Evolutionary conservation across 345 rosid species (phyloP), one percentile per base, ranked within the genome.

Genomic region (Eucalyptus erythrocorys): DNA sequence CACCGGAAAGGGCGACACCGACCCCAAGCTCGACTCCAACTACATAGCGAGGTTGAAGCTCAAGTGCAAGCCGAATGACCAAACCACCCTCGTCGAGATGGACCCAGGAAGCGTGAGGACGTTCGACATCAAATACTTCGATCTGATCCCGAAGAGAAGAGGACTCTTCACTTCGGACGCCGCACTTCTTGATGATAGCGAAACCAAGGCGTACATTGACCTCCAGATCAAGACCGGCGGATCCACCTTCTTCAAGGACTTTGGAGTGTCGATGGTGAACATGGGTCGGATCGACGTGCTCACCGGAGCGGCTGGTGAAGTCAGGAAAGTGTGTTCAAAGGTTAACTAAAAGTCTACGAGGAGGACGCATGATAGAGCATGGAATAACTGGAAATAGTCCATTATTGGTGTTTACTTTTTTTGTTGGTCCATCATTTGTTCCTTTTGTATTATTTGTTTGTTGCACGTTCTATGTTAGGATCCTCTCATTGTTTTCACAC

Each of bases 91-190:
- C 5, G 93, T 89, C 1, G 96, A 95, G 87, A 95, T 96, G 97
- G 96, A 95, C 87, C 98, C 97, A 0, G 96, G 96, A 42, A 94
- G 97, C 43, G 90, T 90, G 79, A 93, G 48, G 92, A 94, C 95
- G 16, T 95, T 96, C 48, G 98, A 96, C 87, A 49, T 37, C 9
- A 81, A 89, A 10, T 96, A 95, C 89, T 95, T 24, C 90, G 90
- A 82, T 3, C 92, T 92, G 13, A 94, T 95, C 16, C 47, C 91
- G 1, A 92, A 95, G 87, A 95, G 95, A 87, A 92, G 96, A 61
- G 97, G 94, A 10, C 89, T 95, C 30, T 93, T 96, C 79, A 87
- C 91, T 47, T 96, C 97, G 5, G 98, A 95, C 89, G 90, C 93
- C 4, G 95, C 96, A 51, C 94, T 96, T 61, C 93, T 94, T 34